Evolutionary conservation across 148 eudicot species (phyloP), one percentile per base, ranked within the genome.

Genomic region (Camellia lanceoleosa): DNA sequence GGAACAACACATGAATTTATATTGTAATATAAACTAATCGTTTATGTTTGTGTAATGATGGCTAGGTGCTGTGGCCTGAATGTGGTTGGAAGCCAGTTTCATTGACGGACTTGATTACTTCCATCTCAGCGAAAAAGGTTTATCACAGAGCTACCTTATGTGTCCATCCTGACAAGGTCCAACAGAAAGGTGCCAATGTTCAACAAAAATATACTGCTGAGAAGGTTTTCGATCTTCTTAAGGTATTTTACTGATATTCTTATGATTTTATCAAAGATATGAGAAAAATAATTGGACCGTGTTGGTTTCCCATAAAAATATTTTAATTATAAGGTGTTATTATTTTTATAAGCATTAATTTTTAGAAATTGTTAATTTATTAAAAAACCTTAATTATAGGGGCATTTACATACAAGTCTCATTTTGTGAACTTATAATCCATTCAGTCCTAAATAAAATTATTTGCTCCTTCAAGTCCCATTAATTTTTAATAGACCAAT

Each of bases 141-240:
- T 93, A 95, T 83, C 81, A 87, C 68, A 95, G 84, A 85, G 97
- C 99, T 44, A 90, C 94, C 46, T 84, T 95, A 77, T 95, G 86
- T 64, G 90, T 95, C 81, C 99, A 95, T 79, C 99, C 99, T 41
- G 99, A 95, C 79, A 95, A 95, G 82, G 94, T 95, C 84, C 97
- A 95, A 83, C 97, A 93, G 75, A 95, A 85, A 84, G 97, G 98
- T 71, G 94, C 97, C 78, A 88, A 13, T 81, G 83, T 88, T 84
- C 86, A 87, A 77, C 97, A 93, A 73, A 91, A 93, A 79, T 93
- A 85, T 77, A 89, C 92, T 73, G 97, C 97, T 1, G 97, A 95
- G 84, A 95, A 95, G 86, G 91, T 89, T 77, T 95, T 95, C 83
- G 97, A 95, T 86, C 60, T 89, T 75, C 91, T 95, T 5, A 92